Conservation (phyloP, 768 basidiomycete genomes). For the Macrolepiota dolichaula region DNA sequence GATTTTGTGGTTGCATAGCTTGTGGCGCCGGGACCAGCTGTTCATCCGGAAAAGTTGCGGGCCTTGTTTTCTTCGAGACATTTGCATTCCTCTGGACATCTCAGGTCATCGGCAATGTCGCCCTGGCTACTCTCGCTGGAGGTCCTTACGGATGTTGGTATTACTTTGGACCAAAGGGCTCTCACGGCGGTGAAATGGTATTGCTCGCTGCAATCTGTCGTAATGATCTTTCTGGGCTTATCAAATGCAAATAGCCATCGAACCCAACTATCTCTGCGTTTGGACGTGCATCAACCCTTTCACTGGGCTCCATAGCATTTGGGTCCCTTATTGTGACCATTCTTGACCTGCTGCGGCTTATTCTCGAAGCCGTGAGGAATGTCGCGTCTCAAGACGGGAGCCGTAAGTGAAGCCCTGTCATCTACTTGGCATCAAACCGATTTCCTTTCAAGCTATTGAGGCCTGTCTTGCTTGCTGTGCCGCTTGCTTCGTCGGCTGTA, state of each 20-base stretch:
- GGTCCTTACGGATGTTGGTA: conserved; percentile 81
- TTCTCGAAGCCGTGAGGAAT: conserved; percentile 56
- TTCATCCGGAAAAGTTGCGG: conserved; percentile 73
- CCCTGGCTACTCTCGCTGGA: conserved; percentile 76
- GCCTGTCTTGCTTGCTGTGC: conserved; percentile 78
- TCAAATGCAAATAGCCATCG: conserved; percentile 44
- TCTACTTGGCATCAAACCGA: not conserved
- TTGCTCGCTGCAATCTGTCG: conserved; percentile 12
- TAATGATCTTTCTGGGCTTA: not conserved
- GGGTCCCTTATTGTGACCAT: conserved; percentile 82
- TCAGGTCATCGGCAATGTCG: conserved; percentile 76
- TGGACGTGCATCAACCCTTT: conserved; percentile 70
- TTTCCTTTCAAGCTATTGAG: conserved; percentile 50
- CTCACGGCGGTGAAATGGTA: conserved; percentile 55
- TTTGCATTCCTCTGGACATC: conserved; percentile 89
- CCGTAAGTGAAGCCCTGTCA: conserved; percentile 40
- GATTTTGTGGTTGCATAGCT: conserved; percentile 27
- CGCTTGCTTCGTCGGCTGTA: conserved; percentile 69
- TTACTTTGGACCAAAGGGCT: conserved; percentile 73
- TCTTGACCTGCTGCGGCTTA: conserved; percentile 62
- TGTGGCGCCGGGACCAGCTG: conserved; percentile 44
- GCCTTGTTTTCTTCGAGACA: conserved; percentile 72
- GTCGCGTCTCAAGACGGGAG: conserved; percentile 62
- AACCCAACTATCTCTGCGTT: conserved; percentile 71
- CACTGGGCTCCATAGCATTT: conserved; percentile 83